A percentile compares a stretch with the other conserved stretches of the same genome.
Evolutionary conservation across 2,329 filamentous ascomycete genomes (phyloP).

Genomic region (Fusarium agapanthi): DNA sequence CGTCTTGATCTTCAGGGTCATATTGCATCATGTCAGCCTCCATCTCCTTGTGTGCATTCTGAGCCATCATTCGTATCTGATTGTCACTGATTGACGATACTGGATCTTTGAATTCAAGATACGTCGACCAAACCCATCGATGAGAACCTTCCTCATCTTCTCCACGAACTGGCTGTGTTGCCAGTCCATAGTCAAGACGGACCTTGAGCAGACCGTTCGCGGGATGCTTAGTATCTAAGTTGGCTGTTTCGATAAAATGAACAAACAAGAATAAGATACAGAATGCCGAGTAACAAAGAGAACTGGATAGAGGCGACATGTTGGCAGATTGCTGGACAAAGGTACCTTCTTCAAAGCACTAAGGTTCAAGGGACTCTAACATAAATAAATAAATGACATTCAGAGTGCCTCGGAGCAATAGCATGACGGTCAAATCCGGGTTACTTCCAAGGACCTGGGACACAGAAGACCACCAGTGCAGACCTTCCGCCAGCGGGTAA

Average conservation of each 20-base stretch:
- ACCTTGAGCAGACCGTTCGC: not conserved
- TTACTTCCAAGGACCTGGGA: not conserved
- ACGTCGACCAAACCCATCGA: not conserved
- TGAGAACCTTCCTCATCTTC: not conserved
- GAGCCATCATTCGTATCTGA: not conserved
- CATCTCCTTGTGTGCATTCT: not conserved
- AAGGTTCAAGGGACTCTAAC: not conserved
- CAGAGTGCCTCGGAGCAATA: not conserved
- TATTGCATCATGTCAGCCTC: not conserved
- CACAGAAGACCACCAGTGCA: not conserved
- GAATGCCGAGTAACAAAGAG: not conserved
- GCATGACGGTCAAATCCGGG: not conserved
- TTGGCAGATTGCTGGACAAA: not conserved
- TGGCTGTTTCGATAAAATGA: not conserved
- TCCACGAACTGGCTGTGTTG: not conserved
- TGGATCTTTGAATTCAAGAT: not conserved
- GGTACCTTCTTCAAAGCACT: not conserved
- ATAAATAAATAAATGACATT: not conserved
- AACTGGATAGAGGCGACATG: not conserved
- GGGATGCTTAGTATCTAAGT: not conserved
- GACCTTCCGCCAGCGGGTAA: fast-evolving
- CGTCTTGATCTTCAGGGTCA: not conserved
- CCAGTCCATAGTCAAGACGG: not conserved
- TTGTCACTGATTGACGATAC: not conserved
- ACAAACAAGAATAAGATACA: not conserved